phyloP scores from a whole-genome alignment of 208 protist genomes.

The Leishmania aethiopica region DNA sequence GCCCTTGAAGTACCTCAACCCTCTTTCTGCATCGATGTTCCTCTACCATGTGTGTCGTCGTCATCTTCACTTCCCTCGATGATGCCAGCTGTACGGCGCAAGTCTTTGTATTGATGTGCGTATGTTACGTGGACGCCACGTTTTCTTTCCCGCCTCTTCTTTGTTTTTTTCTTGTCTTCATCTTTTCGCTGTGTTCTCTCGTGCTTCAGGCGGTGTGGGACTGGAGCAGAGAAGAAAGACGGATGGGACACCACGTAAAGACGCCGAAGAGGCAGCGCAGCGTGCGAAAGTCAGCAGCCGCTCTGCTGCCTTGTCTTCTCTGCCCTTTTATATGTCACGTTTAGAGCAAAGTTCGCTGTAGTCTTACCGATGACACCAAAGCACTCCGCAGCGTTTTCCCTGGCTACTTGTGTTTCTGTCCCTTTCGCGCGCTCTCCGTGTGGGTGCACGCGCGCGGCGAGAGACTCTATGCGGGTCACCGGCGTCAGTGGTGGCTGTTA shows the following conservation, averaged over 20 bases:
- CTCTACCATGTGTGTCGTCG: neutral
- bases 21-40: neutral
- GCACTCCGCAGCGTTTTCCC: neutral
- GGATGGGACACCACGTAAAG: neutral
- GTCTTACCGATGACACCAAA: neutral
- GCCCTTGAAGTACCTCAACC: neutral
- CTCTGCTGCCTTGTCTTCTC: neutral
- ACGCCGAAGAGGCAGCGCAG: neutral
- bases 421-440: neutral
- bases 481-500: neutral
- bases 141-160: neutral
- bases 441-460: neutral
- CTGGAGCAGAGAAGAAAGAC: too few relatives aligned
- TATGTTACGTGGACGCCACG: neutral
- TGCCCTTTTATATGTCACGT: neutral
- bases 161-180: slow-evolving; percentile 7
- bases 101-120: neutral
- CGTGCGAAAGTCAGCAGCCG: neutral
- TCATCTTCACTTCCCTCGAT: neutral
- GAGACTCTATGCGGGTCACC: neutral
- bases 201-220: neutral
- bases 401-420: neutral
- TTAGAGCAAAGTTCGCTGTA: neutral
- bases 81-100: neutral
- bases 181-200: neutral